Conservation (phyloP, 495 filamentous ascomycete species). For the Terfezia claveryi region DNA sequence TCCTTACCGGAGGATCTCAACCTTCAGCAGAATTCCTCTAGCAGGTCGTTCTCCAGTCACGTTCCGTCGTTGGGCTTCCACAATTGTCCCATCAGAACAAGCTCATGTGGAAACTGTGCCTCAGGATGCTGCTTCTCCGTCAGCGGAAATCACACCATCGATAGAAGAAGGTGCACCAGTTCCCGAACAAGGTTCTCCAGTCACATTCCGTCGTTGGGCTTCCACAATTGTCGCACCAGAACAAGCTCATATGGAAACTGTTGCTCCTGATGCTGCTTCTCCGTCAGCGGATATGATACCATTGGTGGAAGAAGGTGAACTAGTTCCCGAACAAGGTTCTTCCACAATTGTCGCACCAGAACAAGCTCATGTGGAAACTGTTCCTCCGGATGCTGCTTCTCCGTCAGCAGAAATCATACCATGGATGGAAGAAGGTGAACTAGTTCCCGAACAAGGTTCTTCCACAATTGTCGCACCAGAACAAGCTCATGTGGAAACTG, state of each 20-base stretch:
- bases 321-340: background rate
- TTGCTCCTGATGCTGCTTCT: too few species aligned
- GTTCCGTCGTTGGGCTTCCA: background rate
- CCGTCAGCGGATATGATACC: too few species aligned
- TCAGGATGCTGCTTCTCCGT: too few species aligned
- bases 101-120: background rate
- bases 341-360: background rate
- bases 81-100: background rate
- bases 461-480: background rate
- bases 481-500: background rate
- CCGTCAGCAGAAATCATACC: too few species aligned
- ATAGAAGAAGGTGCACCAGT: too few species aligned
- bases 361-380: background rate
- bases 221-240: background rate
- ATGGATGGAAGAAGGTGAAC: too few species aligned
- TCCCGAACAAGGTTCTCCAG: background rate
- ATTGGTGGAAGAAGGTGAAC: too few species aligned
- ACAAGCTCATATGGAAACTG: background rate
- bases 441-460: too few species aligned
- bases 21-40: background rate
- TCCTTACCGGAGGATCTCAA: background rate
- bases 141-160: too few species aligned
- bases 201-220: background rate
- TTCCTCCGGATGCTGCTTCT: too few species aligned
- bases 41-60: background rate